phyloP scores from a whole-genome alignment of 331 rosid species.

The Pyracantha coccinea region DNA sequence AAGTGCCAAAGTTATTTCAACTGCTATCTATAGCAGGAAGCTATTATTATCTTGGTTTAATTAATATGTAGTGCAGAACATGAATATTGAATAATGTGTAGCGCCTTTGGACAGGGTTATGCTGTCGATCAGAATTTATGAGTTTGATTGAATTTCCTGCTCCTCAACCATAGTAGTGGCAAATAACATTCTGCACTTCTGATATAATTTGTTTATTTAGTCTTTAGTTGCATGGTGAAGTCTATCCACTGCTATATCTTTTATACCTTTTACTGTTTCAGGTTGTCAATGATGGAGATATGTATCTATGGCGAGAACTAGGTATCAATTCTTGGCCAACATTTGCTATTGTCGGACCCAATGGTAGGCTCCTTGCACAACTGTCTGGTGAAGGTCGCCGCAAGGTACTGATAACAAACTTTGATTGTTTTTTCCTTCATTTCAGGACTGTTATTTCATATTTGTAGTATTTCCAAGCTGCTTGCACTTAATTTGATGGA shows the following conservation, averaged over 20 bases:
- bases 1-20: background rate
- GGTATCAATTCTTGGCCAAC: constrained; percentile 99
- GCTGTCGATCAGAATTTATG: no score
- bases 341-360: constrained; percentile 78
- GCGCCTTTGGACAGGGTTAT: no score
- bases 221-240: background rate
- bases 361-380: constrained; percentile 86
- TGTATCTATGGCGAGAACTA: constrained; percentile 85
- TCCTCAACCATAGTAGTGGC: no score
- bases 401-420: constrained; percentile 48
- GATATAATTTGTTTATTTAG: no score
- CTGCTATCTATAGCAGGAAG: background rate
- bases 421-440: no score
- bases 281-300: constrained; percentile 97
- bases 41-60: no score
- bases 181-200: no score
- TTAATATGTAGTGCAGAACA: no score
- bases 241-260: background rate
- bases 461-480: background rate
- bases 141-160: no score
- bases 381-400: constrained; percentile 87
- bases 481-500: background rate
- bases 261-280: constrained; percentile 13
- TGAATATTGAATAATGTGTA: no score
- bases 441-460: no score